Percentiles rank a stretch among this genome's conserved stretches.
Conservation (phyloP, 331 rosid genomes). For the Saraca asoca region DNA sequence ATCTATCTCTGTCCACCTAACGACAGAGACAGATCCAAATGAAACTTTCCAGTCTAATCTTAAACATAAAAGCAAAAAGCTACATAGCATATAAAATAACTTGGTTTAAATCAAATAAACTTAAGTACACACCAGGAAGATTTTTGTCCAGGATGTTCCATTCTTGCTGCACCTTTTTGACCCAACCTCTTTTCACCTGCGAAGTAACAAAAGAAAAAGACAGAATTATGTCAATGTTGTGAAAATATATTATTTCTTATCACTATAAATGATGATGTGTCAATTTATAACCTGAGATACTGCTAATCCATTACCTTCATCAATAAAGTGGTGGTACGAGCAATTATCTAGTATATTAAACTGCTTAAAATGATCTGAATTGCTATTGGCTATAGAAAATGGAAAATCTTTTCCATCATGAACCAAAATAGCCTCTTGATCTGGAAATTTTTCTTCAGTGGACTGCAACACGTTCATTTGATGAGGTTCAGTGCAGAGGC, state of each 20-base stretch:
- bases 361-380: constrained; percentile 56
- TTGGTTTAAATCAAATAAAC: constrained; percentile 26
- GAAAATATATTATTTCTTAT: constrained; percentile 2
- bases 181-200: constrained; percentile 76
- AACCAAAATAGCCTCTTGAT: constrained; percentile 36
- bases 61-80: constrained; percentile 10
- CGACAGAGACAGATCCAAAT: constrained; percentile 22
- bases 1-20: neutral
- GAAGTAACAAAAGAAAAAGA: constrained; percentile 27
- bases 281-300: constrained; percentile 69
- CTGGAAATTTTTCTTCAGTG: constrained; percentile 36
- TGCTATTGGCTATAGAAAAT: constrained; percentile 37
- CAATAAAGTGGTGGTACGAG: constrained; percentile 74
- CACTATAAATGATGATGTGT: constrained; percentile 21
- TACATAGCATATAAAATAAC: constrained; percentile 18
- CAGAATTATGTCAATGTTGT: constrained; percentile 18
- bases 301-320: constrained; percentile 49
- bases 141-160: constrained; percentile 83
- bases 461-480: constrained; percentile 36
- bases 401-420: constrained; percentile 38
- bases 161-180: constrained; percentile 88
- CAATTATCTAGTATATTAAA: constrained; percentile 72
- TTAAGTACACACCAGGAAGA: constrained; percentile 74
- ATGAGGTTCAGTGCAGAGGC: constrained; percentile 46
- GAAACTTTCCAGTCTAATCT: neutral